Percentiles rank a stretch among this genome's conserved stretches.
Evolutionary conservation across 805 yeast genomes (phyloP).

Genomic region (Pichia ethanolica): DNA sequence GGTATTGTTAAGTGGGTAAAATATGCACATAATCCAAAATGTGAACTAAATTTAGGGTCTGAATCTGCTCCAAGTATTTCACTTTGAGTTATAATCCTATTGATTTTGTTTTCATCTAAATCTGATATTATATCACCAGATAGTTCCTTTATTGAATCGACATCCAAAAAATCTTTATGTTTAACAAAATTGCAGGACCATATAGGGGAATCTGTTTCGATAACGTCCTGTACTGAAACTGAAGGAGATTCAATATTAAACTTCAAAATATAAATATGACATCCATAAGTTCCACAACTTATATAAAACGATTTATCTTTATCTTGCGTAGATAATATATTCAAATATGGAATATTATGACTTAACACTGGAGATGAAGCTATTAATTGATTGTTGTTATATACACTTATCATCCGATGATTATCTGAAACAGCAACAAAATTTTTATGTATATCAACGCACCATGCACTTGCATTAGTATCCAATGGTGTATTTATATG

Average conservation of each 20-base stretch:
- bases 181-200: constrained; percentile 24
- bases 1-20: constrained; percentile 25
- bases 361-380: constrained; percentile 33
- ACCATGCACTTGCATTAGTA: constrained; percentile 41
- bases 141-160: constrained; percentile 38
- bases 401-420: constrained; percentile 37
- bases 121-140: constrained; percentile 36
- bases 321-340: not conserved
- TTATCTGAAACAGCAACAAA: constrained; percentile 49
- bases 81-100: constrained; percentile 23
- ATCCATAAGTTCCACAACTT: constrained; percentile 5
- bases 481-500: not conserved
- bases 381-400: constrained; percentile 14
- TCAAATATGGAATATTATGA: constrained; percentile 47
- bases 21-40: constrained; percentile 32
- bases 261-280: constrained; percentile 6
- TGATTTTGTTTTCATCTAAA: constrained; percentile 13
- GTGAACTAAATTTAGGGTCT: constrained; percentile 35
- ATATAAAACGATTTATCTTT: not conserved
- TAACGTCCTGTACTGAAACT: constrained; percentile 1
- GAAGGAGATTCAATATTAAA: not conserved
- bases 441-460: constrained; percentile 39
- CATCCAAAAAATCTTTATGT: constrained; percentile 39
- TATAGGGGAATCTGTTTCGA: not conserved
- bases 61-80: constrained; percentile 30